phyloP scores from a whole-genome alignment of 2,329 filamentous ascomycete species.

The Stromatinia cepivora region DNA sequence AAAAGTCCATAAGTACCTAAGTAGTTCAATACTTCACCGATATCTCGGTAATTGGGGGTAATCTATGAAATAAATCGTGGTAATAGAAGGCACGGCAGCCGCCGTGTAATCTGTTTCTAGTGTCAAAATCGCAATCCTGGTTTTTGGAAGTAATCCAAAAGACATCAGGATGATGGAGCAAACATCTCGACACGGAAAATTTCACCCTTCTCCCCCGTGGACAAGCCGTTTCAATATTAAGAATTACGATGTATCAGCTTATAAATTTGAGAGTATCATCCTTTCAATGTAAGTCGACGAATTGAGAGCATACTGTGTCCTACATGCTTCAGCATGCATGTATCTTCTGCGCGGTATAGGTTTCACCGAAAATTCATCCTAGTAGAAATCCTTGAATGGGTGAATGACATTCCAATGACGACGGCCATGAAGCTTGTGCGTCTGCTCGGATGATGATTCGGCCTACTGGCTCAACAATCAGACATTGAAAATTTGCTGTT shows the following conservation, averaged over 20 bases:
- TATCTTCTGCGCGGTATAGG: neutral
- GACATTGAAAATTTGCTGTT: neutral
- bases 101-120: neutral
- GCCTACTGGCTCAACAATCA: neutral
- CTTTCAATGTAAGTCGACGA: neutral
- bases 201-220: neutral
- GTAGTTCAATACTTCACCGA: conserved; percentile 6
- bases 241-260: too few relatives aligned
- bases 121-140: neutral
- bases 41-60: conserved; percentile 3
- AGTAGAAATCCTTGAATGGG: neutral
- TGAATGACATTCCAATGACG: neutral
- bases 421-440: neutral
- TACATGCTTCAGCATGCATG: neutral
- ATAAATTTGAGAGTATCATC: neutral
- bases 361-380: neutral
- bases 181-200: neutral
- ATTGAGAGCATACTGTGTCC: neutral
- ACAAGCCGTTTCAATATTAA: neutral
- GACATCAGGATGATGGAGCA: neutral
- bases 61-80: neutral
- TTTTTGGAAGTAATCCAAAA: neutral
- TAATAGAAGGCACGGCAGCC: conserved; percentile 4
- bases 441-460: neutral
- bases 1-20: neutral